Conservation (phyloP, 2,329 filamentous ascomycete species). For the Xylariales sp. region DNA sequence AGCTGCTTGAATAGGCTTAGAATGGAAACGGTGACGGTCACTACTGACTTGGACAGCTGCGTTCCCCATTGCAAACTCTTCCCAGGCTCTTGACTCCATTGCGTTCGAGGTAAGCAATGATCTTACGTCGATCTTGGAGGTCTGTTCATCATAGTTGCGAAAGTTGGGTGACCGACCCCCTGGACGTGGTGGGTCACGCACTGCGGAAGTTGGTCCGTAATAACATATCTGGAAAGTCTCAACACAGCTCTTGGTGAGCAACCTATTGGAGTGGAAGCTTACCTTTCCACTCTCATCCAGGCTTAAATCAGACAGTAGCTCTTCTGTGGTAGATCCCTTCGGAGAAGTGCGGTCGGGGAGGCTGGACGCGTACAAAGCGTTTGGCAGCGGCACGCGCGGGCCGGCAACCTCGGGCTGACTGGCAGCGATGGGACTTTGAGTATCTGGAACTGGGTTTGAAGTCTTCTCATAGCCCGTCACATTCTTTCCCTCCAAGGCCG, state of each 20-base stretch:
- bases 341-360: constrained; percentile 5
- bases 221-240: constrained; percentile 18
- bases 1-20: neutral
- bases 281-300: constrained; percentile 20
- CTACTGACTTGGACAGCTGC: constrained; percentile 15
- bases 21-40: neutral
- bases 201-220: constrained; percentile 23
- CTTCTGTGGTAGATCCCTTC: constrained; percentile 10
- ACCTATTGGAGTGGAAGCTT: neutral
- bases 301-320: constrained; percentile 18
- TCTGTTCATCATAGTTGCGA: constrained; percentile 13
- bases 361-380: neutral
- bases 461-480: neutral
- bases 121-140: constrained; percentile 15
- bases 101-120: constrained; percentile 17
- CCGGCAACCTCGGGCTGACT: neutral
- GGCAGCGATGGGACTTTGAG: neutral
- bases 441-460: neutral
- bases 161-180: constrained; percentile 13
- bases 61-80: constrained; percentile 21
- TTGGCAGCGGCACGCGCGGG: neutral
- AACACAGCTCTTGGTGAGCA: neutral
- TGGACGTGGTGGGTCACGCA: constrained; percentile 17
- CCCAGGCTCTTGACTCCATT: constrained; percentile 18
- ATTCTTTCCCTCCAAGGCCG: constrained; percentile 9